Conservation (phyloP, 805 yeast species). For the Metschnikowia similis region DNA sequence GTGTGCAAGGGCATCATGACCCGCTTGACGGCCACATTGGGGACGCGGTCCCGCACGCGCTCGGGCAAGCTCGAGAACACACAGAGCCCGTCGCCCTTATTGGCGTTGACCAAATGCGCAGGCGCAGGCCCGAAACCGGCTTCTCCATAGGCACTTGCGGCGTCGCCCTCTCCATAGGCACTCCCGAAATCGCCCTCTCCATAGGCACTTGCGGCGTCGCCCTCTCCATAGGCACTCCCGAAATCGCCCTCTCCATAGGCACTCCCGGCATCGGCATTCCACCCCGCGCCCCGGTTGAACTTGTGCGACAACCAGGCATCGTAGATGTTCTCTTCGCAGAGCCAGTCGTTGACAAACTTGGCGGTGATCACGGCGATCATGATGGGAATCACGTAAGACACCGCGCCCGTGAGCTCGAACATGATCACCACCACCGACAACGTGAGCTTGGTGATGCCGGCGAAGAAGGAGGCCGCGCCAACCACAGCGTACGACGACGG, state of each 20-base stretch:
- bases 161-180: too few relatives aligned
- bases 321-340: constrained; percentile 58
- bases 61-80: constrained; percentile 29
- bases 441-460: constrained; percentile 78
- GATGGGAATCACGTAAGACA: constrained; percentile 77
- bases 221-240: too few relatives aligned
- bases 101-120: constrained; percentile 21
- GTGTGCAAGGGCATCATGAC: constrained; percentile 29
- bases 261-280: too few relatives aligned
- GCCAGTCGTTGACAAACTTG: constrained; percentile 64
- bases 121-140: too few relatives aligned
- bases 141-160: too few relatives aligned
- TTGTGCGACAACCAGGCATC: constrained; percentile 41
- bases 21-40: constrained; percentile 24
- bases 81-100: constrained; percentile 38
- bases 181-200: too few relatives aligned
- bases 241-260: too few relatives aligned
- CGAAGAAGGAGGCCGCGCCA: constrained; percentile 79
- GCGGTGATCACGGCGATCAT: constrained; percentile 79
- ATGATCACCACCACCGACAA: constrained; percentile 76
- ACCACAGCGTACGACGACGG: constrained; percentile 88
- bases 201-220: too few relatives aligned
- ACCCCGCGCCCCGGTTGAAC: constrained; percentile 22
- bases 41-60: constrained; percentile 25
- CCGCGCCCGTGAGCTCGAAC: constrained; percentile 83